Percentiles rank a stretch among this genome's conserved stretches.
Conservation (phyloP, 73 alveolate species). For the Effrenium voratum region DNA sequence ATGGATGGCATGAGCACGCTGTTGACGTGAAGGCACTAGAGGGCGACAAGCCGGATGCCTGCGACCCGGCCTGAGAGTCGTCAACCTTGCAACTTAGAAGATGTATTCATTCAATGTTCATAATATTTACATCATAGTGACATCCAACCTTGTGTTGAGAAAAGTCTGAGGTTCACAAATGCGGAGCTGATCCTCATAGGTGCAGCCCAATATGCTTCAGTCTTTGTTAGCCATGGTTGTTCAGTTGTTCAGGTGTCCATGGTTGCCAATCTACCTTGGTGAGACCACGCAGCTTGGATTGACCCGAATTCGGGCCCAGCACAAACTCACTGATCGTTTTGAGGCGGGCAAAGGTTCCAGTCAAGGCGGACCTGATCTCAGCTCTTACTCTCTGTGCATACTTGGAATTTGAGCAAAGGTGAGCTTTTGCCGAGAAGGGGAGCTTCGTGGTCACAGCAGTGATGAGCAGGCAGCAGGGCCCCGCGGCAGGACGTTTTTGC, state of each 20-base stretch:
- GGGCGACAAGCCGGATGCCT: conserved; percentile 60
- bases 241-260: conserved; percentile 46
- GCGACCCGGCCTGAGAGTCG: conserved; percentile 3
- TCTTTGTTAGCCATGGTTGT: neutral
- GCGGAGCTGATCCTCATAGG: conserved; percentile 82
- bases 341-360: conserved; percentile 18
- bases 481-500: neutral
- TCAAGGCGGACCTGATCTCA: neutral
- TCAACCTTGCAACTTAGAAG: neutral
- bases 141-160: neutral
- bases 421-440: conserved; percentile 35
- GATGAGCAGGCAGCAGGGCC: conserved; percentile 33
- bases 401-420: neutral
- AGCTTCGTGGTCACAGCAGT: conserved; percentile 44
- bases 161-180: conserved; percentile 34
- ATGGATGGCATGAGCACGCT: neutral
- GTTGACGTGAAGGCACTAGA: conserved; percentile 5
- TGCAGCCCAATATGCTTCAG: no score
- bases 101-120: neutral
- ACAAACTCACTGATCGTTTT: neutral
- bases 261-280: conserved; percentile 54
- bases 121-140: neutral
- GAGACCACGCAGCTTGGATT: neutral
- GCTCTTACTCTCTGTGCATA: neutral
- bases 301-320: neutral